Percentiles rank a stretch among this genome's conserved stretches.
Evolutionary conservation across 2,329 filamentous ascomycete genomes (phyloP).

Genomic region (Sphaerulina vaccinii): DNA sequence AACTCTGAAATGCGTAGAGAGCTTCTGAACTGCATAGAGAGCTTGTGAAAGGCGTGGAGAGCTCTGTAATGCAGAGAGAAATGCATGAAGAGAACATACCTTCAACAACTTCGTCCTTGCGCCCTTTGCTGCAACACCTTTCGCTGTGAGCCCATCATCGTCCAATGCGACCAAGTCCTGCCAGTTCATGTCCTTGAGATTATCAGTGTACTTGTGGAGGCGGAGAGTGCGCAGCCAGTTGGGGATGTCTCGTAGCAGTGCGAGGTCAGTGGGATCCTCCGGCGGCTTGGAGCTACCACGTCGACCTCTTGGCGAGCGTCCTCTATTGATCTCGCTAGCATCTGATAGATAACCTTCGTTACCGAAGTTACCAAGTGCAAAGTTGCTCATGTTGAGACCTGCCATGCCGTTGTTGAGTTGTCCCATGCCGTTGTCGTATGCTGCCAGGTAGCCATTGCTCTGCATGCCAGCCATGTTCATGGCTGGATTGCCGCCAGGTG

Average conservation of each 20-base stretch:
- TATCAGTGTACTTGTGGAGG: slow-evolving; percentile 98
- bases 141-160: slow-evolving; percentile 87
- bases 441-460: slow-evolving; percentile 89
- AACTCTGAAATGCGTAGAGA: too few relatives aligned
- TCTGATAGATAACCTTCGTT: slow-evolving; percentile 90
- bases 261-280: slow-evolving; percentile 92
- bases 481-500: slow-evolving; percentile 50
- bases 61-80: background rate
- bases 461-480: slow-evolving; percentile 64
- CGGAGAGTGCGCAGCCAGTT: slow-evolving; percentile 92
- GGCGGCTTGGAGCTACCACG: slow-evolving; percentile 95
- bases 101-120: slow-evolving; percentile 97
- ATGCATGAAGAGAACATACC: slow-evolving; percentile 49
- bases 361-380: slow-evolving; percentile 65
- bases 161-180: slow-evolving; percentile 87
- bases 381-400: slow-evolving; percentile 59
- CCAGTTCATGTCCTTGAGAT: slow-evolving; percentile 97
- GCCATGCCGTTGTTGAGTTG: slow-evolving; percentile 67
- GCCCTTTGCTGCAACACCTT: slow-evolving; percentile 91
- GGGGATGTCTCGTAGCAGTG: slow-evolving; percentile 88
- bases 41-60: too few relatives aligned
- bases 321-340: slow-evolving; percentile 85
- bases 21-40: too few relatives aligned
- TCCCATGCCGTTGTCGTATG: slow-evolving; percentile 65
- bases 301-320: slow-evolving; percentile 86